phyloP scores from a whole-genome alignment of 176 grass and related monocot species.

The Themeda triandra region DNA sequence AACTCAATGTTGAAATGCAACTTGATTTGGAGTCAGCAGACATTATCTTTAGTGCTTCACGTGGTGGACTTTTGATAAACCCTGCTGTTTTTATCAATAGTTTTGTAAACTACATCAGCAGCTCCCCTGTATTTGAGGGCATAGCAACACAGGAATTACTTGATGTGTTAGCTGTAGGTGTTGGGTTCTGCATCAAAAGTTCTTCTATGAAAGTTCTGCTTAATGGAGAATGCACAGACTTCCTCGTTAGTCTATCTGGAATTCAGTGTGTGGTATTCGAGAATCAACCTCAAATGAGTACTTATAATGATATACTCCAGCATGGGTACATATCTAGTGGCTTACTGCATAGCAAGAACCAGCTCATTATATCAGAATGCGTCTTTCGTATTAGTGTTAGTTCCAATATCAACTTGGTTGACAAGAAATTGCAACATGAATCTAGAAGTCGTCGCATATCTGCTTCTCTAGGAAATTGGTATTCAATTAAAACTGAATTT shows the following conservation, averaged over 20 bases:
- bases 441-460: slow-evolving; percentile 7
- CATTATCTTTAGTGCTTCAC: slow-evolving; percentile 56
- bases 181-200: slow-evolving; percentile 60
- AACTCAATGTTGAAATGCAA: slow-evolving; percentile 46
- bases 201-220: slow-evolving; percentile 52
- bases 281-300: slow-evolving; percentile 28
- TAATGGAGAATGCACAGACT: slow-evolving; percentile 37
- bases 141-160: slow-evolving; percentile 27
- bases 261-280: slow-evolving; percentile 53
- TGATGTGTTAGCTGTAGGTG: slow-evolving; percentile 40
- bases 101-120: slow-evolving; percentile 37
- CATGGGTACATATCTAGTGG: slow-evolving; percentile 3
- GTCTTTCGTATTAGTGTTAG: slow-evolving; percentile 42
- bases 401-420: slow-evolving; percentile 12
- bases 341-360: slow-evolving; percentile 37
- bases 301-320: slow-evolving; percentile 24
- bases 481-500: slow-evolving; percentile 59
- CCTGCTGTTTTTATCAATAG: slow-evolving; percentile 16
- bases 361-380: slow-evolving; percentile 51
- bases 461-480: slow-evolving; percentile 29
- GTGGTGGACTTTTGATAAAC: slow-evolving; percentile 21
- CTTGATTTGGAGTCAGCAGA: slow-evolving; percentile 57
- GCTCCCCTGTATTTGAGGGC: slow-evolving; percentile 26
- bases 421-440: slow-evolving; percentile 24
- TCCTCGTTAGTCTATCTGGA: slow-evolving; percentile 46